phyloP scores from a whole-genome alignment of 2,329 filamentous ascomycete species.

The Diaporthe capsici region DNA sequence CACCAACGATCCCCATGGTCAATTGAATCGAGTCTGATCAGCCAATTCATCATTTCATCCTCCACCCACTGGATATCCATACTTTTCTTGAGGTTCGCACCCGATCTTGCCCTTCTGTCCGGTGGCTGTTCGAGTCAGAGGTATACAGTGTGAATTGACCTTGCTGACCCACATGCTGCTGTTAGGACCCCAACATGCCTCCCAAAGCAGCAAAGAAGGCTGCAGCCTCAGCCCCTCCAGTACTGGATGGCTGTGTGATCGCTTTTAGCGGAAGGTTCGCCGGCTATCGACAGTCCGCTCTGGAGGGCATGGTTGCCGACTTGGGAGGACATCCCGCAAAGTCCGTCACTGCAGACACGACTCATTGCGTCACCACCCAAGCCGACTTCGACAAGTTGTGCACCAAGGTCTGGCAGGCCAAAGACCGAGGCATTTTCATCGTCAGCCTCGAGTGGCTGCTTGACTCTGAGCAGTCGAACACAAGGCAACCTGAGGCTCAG shows the following conservation, averaged over 20 bases:
- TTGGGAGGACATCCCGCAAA: constrained; percentile 65
- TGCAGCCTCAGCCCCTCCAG: constrained; percentile 42
- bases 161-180: background rate
- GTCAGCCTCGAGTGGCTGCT: constrained; percentile 74
- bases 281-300: constrained; percentile 62
- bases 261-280: constrained; percentile 74
- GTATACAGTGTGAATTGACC: background rate
- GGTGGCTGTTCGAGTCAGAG: no score
- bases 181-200: constrained; percentile 24
- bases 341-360: constrained; percentile 64
- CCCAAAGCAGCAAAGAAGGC: constrained; percentile 35
- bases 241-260: constrained; percentile 65
- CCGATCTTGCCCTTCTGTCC: background rate
- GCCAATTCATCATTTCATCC: background rate
- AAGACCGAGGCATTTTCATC: constrained; percentile 64
- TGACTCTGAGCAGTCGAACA: constrained; percentile 62
- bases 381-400: constrained; percentile 65
- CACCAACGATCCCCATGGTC: background rate
- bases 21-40: background rate
- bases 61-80: background rate
- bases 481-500: constrained; percentile 53
- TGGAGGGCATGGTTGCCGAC: constrained; percentile 61
- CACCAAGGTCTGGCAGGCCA: constrained; percentile 65
- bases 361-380: constrained; percentile 70
- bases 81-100: background rate